Evolutionary conservation across 2,329 filamentous ascomycete genomes (phyloP), one percentile per base, ranked within the genome.

Genomic region (Geosmithia flava): DNA sequence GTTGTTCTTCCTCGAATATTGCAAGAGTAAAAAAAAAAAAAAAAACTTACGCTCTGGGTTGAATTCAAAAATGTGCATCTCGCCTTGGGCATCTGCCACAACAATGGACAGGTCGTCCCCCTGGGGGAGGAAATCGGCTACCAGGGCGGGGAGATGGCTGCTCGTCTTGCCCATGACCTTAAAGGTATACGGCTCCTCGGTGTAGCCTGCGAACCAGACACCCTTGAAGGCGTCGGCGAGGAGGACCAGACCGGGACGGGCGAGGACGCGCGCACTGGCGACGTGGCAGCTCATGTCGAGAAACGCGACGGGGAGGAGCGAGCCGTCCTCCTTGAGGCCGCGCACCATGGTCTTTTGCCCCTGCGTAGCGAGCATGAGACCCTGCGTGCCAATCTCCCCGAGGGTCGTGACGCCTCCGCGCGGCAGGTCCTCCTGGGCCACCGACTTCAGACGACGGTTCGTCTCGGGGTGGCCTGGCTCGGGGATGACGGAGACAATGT

Each of bases 271-370:
- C 48, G 88, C 77, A n/a, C 84, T 80, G 2, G 82, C 87, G 13
- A 95, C 87, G 58, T 95, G 93, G 64, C 87, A 94, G 67, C 87
- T 93, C 81, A 96, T 94, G 59, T 98, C 93, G 74, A 98, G 85
- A 60, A 98, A 98, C 0, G 93, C 93, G 3, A 98, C 91, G 0
- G 93, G 93, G 1, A 97, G 72, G 47, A 97, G 75, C 1, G 86
- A 89, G 1, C 90, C 88, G 60, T 98, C 93, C 63, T 98, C 93
- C 62, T 96, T 96, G 3, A 98, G 74, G 41, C 93, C 93, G 50
- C 93, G 78, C 1, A 98, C 89, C 85, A 98, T 94, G 62, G 89
- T 91, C 66, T 98, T 98, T 59, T 96, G 90, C 1, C 93, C 93
- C 61, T 98, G 93, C 0, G 90, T 89, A 41, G 86, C 86, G 52